These are phyloP conservation scores for Neurospora cerealis DNA, from an alignment of 495 filamentous ascomycete genomes.

Conservation along the genomic window DNA sequence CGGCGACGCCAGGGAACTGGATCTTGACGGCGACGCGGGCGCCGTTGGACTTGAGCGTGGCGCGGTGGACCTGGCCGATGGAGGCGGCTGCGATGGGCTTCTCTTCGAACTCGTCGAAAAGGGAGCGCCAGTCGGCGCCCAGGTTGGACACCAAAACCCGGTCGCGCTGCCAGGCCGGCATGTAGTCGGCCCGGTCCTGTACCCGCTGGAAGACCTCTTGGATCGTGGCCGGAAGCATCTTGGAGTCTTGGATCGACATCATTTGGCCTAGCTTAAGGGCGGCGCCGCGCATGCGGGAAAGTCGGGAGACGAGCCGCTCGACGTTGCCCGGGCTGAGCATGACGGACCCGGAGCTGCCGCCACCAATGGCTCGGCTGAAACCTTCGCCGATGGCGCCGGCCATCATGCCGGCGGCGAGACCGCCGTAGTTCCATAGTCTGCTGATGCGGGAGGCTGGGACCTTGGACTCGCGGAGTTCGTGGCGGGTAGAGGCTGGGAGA, in stretches of 20 bases:
- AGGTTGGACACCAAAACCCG: slow-evolving; percentile 69
- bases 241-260: slow-evolving; percentile 96
- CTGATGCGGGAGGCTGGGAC: slow-evolving; percentile 84
- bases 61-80: slow-evolving; percentile 92
- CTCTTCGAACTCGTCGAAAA: slow-evolving; percentile 80
- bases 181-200: slow-evolving; percentile 95
- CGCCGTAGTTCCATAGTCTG: slow-evolving; percentile 87
- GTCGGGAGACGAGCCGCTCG: slow-evolving; percentile 81
- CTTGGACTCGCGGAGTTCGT: slow-evolving; percentile 77
- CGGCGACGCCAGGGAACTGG: slow-evolving; percentile 94
- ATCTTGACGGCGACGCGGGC: slow-evolving; percentile 85
- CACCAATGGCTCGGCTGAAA: slow-evolving; percentile 56
- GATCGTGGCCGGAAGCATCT: slow-evolving; percentile 80
- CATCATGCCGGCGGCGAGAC: slow-evolving; percentile 88
- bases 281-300: slow-evolving; percentile 95
- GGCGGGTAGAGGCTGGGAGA: slow-evolving; percentile 22
- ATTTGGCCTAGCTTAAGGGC: slow-evolving; percentile 96
- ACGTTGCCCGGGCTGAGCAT: slow-evolving; percentile 86
- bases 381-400: slow-evolving; percentile 85
- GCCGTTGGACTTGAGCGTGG: slow-evolving; percentile 64
- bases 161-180: slow-evolving; percentile 87
- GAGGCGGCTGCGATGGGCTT: slow-evolving; percentile 93
- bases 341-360: slow-evolving; percentile 53
- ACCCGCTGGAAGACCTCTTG: slow-evolving; percentile 84
- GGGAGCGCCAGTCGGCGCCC: slow-evolving; percentile 72